These are phyloP conservation scores for Talinum fruticosum DNA, from an alignment of 148 eudicot genomes.

Conservation along the genomic window DNA sequence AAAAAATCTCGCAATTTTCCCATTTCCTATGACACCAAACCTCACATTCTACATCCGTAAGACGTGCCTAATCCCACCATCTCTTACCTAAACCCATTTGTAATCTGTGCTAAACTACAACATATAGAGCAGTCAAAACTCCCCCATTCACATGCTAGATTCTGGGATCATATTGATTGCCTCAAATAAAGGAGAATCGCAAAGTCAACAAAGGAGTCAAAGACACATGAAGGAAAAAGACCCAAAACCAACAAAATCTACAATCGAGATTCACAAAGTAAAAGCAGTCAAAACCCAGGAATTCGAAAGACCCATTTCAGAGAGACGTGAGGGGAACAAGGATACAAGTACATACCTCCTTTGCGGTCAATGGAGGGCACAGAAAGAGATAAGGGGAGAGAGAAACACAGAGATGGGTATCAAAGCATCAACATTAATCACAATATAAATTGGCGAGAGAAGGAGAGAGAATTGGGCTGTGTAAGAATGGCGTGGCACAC, in stretches of 20 bases:
- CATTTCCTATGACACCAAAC: background rate
- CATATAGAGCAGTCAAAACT: background rate
- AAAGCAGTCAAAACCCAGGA: background rate
- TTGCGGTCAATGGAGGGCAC: slow-evolving; percentile 11
- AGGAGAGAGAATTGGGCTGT: too few relatives aligned
- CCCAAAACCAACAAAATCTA: background rate
- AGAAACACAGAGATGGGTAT: background rate
- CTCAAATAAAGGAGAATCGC: slow-evolving; percentile 1
- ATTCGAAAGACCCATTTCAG: background rate
- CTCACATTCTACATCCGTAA: background rate
- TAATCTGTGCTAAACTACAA: background rate
- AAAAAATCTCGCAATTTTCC: background rate
- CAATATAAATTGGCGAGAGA: background rate
- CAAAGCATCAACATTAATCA: background rate
- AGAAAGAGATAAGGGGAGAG: background rate
- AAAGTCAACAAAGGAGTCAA: background rate
- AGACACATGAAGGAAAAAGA: background rate
- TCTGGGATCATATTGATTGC: background rate
- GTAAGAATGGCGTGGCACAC: slow-evolving; percentile 23
- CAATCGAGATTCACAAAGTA: background rate
- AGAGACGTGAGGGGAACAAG: background rate
- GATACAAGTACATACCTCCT: slow-evolving; percentile 11
- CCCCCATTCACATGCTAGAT: background rate
- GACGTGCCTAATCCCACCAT: too few relatives aligned
- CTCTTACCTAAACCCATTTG: background rate